Conservation (phyloP, 116 monocot species). For the Posidonia oceanica region DNA sequence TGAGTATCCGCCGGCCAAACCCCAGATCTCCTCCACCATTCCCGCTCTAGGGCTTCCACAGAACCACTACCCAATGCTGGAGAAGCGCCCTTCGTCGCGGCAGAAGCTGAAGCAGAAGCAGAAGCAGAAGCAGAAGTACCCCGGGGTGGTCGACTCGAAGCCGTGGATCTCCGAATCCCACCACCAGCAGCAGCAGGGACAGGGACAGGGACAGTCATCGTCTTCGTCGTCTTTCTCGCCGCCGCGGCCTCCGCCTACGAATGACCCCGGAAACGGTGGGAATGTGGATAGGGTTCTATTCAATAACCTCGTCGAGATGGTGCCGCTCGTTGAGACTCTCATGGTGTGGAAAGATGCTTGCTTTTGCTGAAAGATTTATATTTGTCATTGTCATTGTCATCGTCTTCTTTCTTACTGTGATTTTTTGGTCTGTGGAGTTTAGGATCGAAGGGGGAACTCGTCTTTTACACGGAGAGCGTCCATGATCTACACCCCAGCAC, state of each 20-base stretch:
- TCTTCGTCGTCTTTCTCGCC: slow-evolving; percentile 7
- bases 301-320: slow-evolving; percentile 90
- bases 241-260: neutral
- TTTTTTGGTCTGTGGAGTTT: neutral
- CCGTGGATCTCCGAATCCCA: neutral
- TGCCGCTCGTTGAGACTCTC: slow-evolving; percentile 89
- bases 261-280: slow-evolving; percentile 11
- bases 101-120: neutral
- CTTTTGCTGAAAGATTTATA: neutral
- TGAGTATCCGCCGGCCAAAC: too few relatives aligned
- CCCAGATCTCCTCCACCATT: neutral
- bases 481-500: slow-evolving; percentile 65
- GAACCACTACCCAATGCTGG: neutral
- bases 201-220: neutral
- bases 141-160: neutral
- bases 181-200: neutral
- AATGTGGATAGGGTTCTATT: slow-evolving; percentile 72
- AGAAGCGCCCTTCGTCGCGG: neutral
- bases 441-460: slow-evolving; percentile 59
- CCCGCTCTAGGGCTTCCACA: neutral
- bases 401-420: neutral
- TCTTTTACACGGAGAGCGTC: slow-evolving; percentile 77
- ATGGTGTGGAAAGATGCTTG: slow-evolving; percentile 36
- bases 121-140: neutral
- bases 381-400: neutral